Evolutionary conservation across 169 alveolate species (phyloP), one percentile per base, ranked within the genome.

Genomic region (Eimeria brunetti): DNA sequence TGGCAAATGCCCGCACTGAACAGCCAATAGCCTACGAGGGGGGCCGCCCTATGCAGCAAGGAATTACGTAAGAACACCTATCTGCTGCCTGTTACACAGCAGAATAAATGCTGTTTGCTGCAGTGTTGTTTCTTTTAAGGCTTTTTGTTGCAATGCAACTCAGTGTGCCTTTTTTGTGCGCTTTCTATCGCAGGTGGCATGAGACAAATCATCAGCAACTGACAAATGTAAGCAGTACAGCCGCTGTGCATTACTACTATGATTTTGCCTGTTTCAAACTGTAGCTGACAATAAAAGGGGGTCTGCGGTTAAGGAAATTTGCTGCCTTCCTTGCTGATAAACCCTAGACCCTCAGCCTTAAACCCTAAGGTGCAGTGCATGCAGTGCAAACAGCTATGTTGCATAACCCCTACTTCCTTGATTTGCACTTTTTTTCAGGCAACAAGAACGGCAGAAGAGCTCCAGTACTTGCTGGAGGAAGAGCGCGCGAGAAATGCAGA

Each of bases 401-500:
- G n/a, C n/a, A n/a, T n/a, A 20, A 3, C 38, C 58, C 30, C 38
- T 33, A 30, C 49, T 33, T 49, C 22, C 5, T 14, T 12, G 49
- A 14, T 1, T 33, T 30, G 78, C 33, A 22, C 44, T 62, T 18
- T 49, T 27, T 33, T 5, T 27, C 94, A 89, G 94, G 88, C 80
- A 20, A 71, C 71, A 24, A 4, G 88, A 41, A 51, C 94, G 11
- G 88, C 85, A 16, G 88, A 89, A 73, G 95, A 90, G 58, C 62
- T 78, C 33, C 89, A 90, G 83, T 62, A 56, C 30, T 71, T 90
- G n/a, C 88, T 90, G 90, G 90, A 76, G 58, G 60, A 90, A 60
- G 95, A 90, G 36, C 95, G 95, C 30, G 83, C 90, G 11, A 62
- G 95, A n/a, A 81, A 81, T 78, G 69, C 44, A 27, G 88, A 81